Base-by-base conservation (phyloP, 2,329 filamentous ascomycete species). In the Stemphylium beticola region DNA sequence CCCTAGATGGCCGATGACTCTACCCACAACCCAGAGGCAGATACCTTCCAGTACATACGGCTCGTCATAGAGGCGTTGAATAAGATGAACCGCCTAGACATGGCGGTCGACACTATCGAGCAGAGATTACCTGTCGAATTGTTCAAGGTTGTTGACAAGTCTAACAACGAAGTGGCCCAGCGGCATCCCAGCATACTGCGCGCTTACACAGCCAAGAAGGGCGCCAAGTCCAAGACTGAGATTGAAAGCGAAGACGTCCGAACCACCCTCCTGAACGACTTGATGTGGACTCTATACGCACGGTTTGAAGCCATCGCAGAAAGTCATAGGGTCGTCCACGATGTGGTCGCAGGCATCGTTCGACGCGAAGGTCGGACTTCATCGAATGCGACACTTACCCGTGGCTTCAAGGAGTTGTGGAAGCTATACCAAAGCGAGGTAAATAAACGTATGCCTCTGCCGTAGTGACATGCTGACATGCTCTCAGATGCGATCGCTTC, bases 221-320 rank as follows among this genome's bases (percentile, higher is more conserved):
- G 52, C 85, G 56, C 83, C 87, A 61, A 87, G 89, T 65, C 87
- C 84, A 51, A 85, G 82, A 49, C 64, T 7, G 66, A 65, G 20
- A 84, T 89, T 29, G 85, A 92, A 63, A 91, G 65, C 41, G 72
- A 89, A 15, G 87, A 90, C 61, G 87, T 93, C 78, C 85, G 90
- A 15, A 88, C 89, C 12, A 90, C 92, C 65, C 91, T 97, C 24
- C 88, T 99, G 43, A 90, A 95, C 61, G 95, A 99, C 69, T 84
- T 98, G 40, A 79, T 99, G 2, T 96, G 90, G 86, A 93, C 92
- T 0, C 77, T 99, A 0, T 99, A 96, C 73, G 93, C 93, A 38
- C 97, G 97, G 67, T 98, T 99, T 61, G 95, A 98, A 74, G 91
- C 95, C 7, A 98, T 99, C 62, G 92, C 92, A 4, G 96, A 99